phyloP scores from a whole-genome alignment of 1,139 yeast species.

The Zygosaccharomyces pseudobailii region DNA sequence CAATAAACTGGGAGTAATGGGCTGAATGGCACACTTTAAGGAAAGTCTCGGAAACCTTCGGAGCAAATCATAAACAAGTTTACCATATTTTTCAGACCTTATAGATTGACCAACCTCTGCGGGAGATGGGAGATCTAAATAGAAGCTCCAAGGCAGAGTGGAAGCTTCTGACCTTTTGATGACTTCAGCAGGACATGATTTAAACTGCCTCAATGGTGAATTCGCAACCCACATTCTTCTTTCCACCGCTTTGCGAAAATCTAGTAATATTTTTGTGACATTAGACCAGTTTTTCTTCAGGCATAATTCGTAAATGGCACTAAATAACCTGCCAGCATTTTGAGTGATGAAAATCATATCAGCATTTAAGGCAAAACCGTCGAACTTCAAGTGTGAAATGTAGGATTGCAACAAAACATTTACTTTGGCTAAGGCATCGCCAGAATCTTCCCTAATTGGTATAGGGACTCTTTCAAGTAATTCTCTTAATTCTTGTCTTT shows the following conservation, averaged over 20 bases:
- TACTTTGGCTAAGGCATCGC: constrained; percentile 74
- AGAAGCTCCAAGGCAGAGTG: constrained; percentile 76
- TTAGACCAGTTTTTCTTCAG: constrained; percentile 69
- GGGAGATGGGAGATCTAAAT: constrained; percentile 51
- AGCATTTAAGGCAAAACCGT: constrained; percentile 86
- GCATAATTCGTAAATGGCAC: constrained; percentile 82
- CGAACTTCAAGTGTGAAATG: constrained; percentile 67
- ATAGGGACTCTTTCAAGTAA: constrained; percentile 75
- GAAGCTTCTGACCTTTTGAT: constrained; percentile 74
- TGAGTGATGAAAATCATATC: constrained; percentile 94
- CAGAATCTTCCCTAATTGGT: constrained; percentile 70
- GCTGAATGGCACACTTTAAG: constrained; percentile 60
- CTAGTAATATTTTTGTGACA: constrained; percentile 53
- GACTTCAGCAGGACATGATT: constrained; percentile 60
- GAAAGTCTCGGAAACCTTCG: constrained; percentile 67
- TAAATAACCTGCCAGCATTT: constrained; percentile 81
- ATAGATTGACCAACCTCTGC: constrained; percentile 80
- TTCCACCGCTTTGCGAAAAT: constrained; percentile 76
- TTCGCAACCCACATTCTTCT: constrained; percentile 78
- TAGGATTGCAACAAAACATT: constrained; percentile 80
- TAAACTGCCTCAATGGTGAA: constrained; percentile 83
- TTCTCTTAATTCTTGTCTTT: constrained; percentile 67
- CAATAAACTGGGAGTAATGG: constrained; percentile 65
- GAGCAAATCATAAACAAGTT: constrained; percentile 54
- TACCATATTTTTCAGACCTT: constrained; percentile 64